Conservation (phyloP, 176 grass and related monocot genomes). For the Oryza officinalis region DNA sequence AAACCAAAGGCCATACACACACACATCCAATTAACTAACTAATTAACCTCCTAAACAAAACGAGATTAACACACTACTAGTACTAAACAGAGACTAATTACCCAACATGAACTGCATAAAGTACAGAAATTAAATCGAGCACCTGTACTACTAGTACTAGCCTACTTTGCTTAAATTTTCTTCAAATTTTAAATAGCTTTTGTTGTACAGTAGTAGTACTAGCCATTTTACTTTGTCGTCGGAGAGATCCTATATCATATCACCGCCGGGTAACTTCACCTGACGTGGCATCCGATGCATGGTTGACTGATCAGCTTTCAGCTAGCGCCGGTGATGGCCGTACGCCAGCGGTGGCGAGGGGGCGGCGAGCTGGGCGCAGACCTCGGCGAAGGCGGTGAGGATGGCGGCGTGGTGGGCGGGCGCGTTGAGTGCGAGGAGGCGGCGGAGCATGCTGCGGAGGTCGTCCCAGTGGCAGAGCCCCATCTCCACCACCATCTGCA, state of each 20-base stretch:
- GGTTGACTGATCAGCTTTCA: not conserved
- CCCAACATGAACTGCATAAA: not conserved
- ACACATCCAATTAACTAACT: not conserved
- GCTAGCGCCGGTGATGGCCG: not conserved
- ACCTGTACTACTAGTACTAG: not conserved
- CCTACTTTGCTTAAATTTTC: not conserved
- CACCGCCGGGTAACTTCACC: slow-evolving; percentile 47
- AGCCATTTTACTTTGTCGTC: not conserved
- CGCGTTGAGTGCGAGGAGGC: slow-evolving; percentile 87
- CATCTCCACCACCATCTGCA: slow-evolving; percentile 94
- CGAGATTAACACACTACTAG: not conserved
- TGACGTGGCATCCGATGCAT: not conserved
- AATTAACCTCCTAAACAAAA: not conserved
- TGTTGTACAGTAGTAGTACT: not conserved
- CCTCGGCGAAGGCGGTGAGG: slow-evolving; percentile 89
- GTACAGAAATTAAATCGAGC: slow-evolving; percentile 13
- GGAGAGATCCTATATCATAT: slow-evolving; percentile 50
- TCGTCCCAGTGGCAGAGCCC: slow-evolving; percentile 89
- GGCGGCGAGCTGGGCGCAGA: slow-evolving; percentile 60
- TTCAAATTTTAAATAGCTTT: not conserved
- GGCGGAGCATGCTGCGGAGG: slow-evolving; percentile 73
- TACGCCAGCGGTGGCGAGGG: slow-evolving; percentile 19
- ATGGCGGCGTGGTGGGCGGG: slow-evolving; percentile 91
- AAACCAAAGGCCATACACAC: slow-evolving; percentile 19
- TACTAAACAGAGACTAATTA: slow-evolving; percentile 1